These are phyloP conservation scores for Trametes maxima DNA, from an alignment of 768 basidiomycete species.

Conservation along the genomic window DNA sequence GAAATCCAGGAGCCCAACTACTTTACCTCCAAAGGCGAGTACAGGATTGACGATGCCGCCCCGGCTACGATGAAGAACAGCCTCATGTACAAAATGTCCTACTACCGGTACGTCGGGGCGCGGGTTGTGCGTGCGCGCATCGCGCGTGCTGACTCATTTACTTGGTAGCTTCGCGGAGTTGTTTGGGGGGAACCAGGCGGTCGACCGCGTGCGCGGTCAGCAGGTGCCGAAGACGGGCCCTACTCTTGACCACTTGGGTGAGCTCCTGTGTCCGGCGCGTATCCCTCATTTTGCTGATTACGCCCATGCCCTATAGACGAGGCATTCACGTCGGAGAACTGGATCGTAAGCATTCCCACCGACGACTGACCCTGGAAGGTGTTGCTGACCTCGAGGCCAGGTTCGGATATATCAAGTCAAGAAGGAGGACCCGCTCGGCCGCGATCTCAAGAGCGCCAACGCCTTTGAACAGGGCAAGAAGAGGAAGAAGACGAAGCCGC, in stretches of 20 bases:
- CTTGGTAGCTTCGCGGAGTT: conserved; percentile 76
- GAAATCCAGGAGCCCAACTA: conserved; percentile 95
- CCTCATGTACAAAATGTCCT: conserved; percentile 99
- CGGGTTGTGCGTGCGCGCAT: conserved; percentile 15
- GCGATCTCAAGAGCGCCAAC: conserved; percentile 86
- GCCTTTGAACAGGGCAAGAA: conserved; percentile 88
- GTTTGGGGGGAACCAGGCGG: conserved; percentile 72
- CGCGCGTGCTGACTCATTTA: conserved; percentile 11
- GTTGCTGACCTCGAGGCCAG: conserved; percentile 35
- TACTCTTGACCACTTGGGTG: conserved; percentile 86
- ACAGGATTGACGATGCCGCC: conserved; percentile 86
- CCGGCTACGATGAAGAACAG: conserved; percentile 89
- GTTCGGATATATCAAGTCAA: conserved; percentile 95
- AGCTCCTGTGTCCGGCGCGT: conserved; percentile 1
- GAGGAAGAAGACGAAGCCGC: conserved; percentile 78
- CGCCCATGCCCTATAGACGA: conserved; percentile 62
- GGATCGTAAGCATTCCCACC: conserved; percentile 72
- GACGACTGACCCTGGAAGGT: background rate
- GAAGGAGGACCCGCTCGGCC: conserved; percentile 88
- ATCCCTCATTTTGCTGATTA: conserved; percentile 4
- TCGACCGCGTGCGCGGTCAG: conserved; percentile 91
- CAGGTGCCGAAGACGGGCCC: conserved; percentile 75
- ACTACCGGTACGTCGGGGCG: conserved; percentile 67
- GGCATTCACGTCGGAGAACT: conserved; percentile 99
- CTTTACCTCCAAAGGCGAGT: conserved; percentile 92